Conservation (phyloP, 495 filamentous ascomycete genomes). For the Neurospora cerealis region DNA sequence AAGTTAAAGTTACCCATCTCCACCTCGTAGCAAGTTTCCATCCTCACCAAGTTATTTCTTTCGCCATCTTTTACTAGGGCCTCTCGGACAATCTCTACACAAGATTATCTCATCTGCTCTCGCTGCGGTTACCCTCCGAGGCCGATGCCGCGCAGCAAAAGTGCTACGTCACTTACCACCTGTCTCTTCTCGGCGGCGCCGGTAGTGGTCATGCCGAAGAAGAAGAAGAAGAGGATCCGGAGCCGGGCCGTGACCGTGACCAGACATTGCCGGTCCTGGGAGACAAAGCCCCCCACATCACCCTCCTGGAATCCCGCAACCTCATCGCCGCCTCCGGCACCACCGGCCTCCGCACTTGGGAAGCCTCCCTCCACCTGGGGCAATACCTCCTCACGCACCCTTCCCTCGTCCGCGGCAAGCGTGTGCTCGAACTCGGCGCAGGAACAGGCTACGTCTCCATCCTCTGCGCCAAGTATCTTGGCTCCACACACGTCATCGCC, state of each 20-base stretch:
- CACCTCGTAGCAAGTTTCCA: background rate
- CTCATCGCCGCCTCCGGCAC: slow-evolving; percentile 67
- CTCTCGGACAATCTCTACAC: slow-evolving; percentile 65
- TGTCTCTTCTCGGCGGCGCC: slow-evolving; percentile 19
- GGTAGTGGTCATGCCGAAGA: background rate
- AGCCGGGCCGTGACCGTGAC: background rate
- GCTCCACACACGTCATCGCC: slow-evolving; percentile 51
- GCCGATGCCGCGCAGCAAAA: slow-evolving; percentile 58
- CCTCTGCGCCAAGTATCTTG: slow-evolving; percentile 65
- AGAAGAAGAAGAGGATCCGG: background rate
- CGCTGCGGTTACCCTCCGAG: slow-evolving; percentile 49
- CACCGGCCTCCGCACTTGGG: slow-evolving; percentile 88
- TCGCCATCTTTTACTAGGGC: slow-evolving; percentile 39
- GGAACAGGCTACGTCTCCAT: slow-evolving; percentile 83
- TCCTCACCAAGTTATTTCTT: slow-evolving; percentile 11
- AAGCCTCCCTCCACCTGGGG: slow-evolving; percentile 78
- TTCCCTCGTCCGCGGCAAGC: slow-evolving; percentile 40
- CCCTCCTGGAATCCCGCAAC: slow-evolving; percentile 59
- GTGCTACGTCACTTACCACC: slow-evolving; percentile 64
- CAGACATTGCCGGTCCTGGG: background rate
- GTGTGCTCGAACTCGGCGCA: slow-evolving; percentile 76
- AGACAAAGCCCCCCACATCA: slow-evolving; percentile 28
- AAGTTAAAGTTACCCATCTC: too few relatives aligned
- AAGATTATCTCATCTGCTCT: slow-evolving; percentile 48
- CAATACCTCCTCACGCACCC: slow-evolving; percentile 49